A percentile compares a stretch with the other conserved stretches of the same genome.
Evolutionary conservation across 2,329 filamentous ascomycete genomes (phyloP).

Genomic region (Colletotrichum caudatum): DNA sequence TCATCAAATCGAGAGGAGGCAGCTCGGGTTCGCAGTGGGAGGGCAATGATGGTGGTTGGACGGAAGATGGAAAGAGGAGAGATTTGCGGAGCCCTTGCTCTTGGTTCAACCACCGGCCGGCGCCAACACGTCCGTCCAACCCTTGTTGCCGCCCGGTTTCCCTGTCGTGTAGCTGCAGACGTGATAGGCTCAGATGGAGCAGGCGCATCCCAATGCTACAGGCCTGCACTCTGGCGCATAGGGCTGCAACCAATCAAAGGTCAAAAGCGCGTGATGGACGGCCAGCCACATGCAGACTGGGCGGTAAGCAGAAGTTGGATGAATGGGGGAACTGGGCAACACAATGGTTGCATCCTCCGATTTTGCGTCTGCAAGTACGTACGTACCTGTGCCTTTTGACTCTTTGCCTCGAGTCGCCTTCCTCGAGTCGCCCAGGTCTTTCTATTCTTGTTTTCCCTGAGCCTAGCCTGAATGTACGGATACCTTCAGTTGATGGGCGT

Average conservation of each 20-base stretch:
- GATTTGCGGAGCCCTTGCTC: constrained; percentile 35
- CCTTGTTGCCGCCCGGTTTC: constrained; percentile 44
- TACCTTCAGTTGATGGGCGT: background rate
- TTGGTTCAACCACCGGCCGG: constrained; percentile 27
- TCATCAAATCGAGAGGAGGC: constrained; percentile 32
- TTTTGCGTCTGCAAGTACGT: background rate
- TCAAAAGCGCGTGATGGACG: constrained; percentile 53
- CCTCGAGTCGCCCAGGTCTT: constrained; percentile 25
- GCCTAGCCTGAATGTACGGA: background rate
- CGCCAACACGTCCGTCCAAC: constrained; percentile 45
- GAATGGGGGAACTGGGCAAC: constrained; percentile 17
- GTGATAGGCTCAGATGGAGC: constrained; percentile 48
- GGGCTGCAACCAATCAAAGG: constrained; percentile 55
- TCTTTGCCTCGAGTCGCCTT: background rate
- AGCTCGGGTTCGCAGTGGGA: constrained; percentile 41
- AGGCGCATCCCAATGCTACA: constrained; percentile 39
- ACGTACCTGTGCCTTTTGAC: background rate
- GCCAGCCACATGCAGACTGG: constrained; percentile 56
- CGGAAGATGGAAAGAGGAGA: constrained; percentile 26
- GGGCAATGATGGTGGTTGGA: constrained; percentile 48
- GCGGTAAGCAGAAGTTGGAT: constrained; percentile 55
- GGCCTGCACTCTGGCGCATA: constrained; percentile 45
- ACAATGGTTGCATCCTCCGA: background rate
- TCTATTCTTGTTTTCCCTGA: constrained; percentile 3
- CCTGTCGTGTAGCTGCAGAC: constrained; percentile 41